Evolutionary conservation across 768 basidiomycete genomes (phyloP), one percentile per base, ranked within the genome.

Genomic region (Panaeolus cyanescens): DNA sequence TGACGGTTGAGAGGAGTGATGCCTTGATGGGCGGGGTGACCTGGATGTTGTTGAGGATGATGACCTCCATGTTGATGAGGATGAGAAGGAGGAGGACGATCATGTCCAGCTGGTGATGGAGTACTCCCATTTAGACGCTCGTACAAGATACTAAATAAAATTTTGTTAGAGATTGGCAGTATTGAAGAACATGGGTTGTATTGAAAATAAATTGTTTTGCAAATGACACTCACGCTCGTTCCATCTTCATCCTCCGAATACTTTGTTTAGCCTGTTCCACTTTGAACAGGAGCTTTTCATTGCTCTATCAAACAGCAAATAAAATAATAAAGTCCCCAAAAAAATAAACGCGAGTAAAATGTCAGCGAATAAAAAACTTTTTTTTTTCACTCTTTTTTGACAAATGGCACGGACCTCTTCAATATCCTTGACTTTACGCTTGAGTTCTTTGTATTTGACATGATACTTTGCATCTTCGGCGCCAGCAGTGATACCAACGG

Each of bases 391-490:
- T 34, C 13, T 50, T 50, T 50, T 50, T 28, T 28, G 12, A 50
- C 10, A 50, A 28, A 50, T 28, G 45, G 45, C 25, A 84, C 89
- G 67, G 62, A 92, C 93, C 32, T 80, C 74, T 77, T 95, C 93
- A 64, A 94, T 90, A 75, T 94, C 92, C 71, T 87, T 90, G 60
- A 94, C 92, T 77, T 93, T 93, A 75, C 88, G 84, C 74, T 92
- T 93, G 64, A 95, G 80, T 61, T 95, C 92, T 73, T 87, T 92
- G 79, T 94, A 95, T 76, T 94, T 94, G 69, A 85, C 83, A 62
- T 91, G 89, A 72, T 94, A 95, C 75, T 92, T 93, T 70, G 85
- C 85, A 74, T 94, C 92, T 71, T 93, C 92, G 19, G 89, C 90
- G 67, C 90, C 88, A 28, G 89, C 90, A 36, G 89, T 84, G 64